A percentile compares a stretch with the other conserved stretches of the same genome.
These are phyloP conservation scores for Beta lomatogona DNA, from an alignment of 179 eudicot species.

Conservation along the genomic window DNA sequence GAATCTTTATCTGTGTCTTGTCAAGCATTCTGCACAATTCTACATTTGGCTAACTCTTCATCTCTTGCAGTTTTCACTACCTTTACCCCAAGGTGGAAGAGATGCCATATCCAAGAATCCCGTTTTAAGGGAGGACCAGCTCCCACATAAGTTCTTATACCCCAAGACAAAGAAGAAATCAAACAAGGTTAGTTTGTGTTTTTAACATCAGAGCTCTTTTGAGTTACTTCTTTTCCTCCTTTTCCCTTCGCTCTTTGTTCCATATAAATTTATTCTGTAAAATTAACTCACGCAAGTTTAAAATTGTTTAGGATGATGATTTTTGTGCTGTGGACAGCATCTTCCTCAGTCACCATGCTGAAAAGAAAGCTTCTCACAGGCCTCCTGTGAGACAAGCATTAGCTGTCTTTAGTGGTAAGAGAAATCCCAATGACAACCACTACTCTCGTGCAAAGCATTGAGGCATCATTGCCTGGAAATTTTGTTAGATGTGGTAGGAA, in stretches of 20 bases:
- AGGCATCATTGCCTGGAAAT: slow-evolving; percentile 13
- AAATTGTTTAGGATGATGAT: slow-evolving; percentile 57
- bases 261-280: background rate
- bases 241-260: background rate
- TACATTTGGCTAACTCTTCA: background rate
- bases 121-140: slow-evolving; percentile 88
- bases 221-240: background rate
- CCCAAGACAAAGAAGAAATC: slow-evolving; percentile 80
- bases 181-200: slow-evolving; percentile 46
- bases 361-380: slow-evolving; percentile 60
- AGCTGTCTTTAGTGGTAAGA: slow-evolving; percentile 82
- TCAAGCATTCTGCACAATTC: background rate
- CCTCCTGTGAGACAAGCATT: slow-evolving; percentile 88
- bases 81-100: slow-evolving; percentile 93
- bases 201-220: background rate
- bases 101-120: slow-evolving; percentile 84
- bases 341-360: slow-evolving; percentile 55
- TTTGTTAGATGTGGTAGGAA: slow-evolving; percentile 17
- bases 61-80: slow-evolving; percentile 75
- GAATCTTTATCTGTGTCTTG: background rate
- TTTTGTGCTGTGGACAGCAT: slow-evolving; percentile 48
- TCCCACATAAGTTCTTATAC: slow-evolving; percentile 67
- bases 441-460: slow-evolving; percentile 65
- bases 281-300: too few relatives aligned
- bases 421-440: slow-evolving; percentile 96